These are phyloP conservation scores for Naganishia kalamii DNA, from an alignment of 768 basidiomycete species.

Conservation along the genomic window DNA sequence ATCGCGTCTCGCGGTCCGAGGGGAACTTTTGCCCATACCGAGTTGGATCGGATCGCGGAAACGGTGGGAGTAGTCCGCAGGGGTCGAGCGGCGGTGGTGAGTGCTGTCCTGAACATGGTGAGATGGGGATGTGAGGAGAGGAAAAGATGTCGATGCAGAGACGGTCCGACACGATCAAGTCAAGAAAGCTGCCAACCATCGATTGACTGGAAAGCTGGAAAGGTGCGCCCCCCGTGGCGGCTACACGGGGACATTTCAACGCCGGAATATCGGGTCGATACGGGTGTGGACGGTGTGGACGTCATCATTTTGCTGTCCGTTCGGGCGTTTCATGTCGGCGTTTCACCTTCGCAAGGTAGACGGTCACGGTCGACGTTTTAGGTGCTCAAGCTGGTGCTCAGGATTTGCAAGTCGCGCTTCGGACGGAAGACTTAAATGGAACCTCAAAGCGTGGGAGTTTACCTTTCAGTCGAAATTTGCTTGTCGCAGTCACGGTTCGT, in stretches of 20 bases:
- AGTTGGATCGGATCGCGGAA: slow-evolving; percentile 28
- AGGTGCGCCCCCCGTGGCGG: slow-evolving; percentile 6
- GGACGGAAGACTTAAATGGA: too few species aligned
- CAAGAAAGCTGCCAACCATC: slow-evolving; percentile 19
- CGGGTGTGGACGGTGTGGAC: too few species aligned
- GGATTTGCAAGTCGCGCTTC: too few species aligned
- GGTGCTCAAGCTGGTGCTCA: too few species aligned
- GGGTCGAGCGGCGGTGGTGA: background rate
- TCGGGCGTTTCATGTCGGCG: too few species aligned
- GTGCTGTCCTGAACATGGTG: slow-evolving; percentile 9
- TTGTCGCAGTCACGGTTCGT: too few species aligned
- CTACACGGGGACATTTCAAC: background rate
- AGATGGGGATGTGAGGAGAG: background rate
- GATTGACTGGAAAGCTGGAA: slow-evolving; percentile 3
- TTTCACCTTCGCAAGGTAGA: too few species aligned
- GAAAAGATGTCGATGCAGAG: background rate
- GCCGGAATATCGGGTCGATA: background rate
- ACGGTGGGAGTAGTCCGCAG: slow-evolving; percentile 14
- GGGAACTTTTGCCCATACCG: slow-evolving; percentile 40
- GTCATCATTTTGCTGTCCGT: too few species aligned
- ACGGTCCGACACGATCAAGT: too few species aligned
- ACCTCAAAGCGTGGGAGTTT: too few species aligned
- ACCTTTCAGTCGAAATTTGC: too few species aligned
- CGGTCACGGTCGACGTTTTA: too few species aligned
- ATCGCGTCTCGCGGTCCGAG: slow-evolving; percentile 30